Percentiles rank a stretch among this genome's conserved stretches.
Evolutionary conservation across 306 rosid genomes (phyloP).

Genomic region (Spatholobus suberectus): DNA sequence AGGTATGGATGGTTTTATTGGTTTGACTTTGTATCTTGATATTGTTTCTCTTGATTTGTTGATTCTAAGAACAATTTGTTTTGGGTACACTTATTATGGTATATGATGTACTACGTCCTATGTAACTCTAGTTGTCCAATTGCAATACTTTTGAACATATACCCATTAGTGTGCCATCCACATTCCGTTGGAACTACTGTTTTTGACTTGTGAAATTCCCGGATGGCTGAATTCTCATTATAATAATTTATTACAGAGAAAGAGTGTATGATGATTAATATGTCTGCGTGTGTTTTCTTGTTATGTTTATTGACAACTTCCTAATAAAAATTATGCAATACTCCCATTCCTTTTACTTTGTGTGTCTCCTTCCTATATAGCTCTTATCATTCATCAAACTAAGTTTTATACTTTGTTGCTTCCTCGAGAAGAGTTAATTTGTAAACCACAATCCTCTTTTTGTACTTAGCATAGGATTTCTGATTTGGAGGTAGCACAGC

Average conservation of each 20-base stretch:
- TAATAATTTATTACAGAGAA: background rate
- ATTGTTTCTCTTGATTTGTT: slow-evolving; percentile 38
- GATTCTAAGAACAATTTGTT: background rate
- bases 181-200: background rate
- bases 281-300: background rate
- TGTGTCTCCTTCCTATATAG: background rate
- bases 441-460: background rate
- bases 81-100: background rate
- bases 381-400: background rate
- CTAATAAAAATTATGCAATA: background rate
- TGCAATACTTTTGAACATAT: background rate
- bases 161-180: background rate
- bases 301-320: slow-evolving; percentile 12
- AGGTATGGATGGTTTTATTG: slow-evolving; percentile 59
- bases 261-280: slow-evolving; percentile 6
- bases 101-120: background rate
- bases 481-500: background rate
- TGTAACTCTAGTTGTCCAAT: background rate
- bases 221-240: background rate
- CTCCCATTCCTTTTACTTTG: slow-evolving; percentile 3
- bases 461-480: slow-evolving; percentile 1
- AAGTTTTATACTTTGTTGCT: background rate
- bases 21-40: slow-evolving; percentile 1
- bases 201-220: background rate
- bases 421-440: background rate